Evolutionary conservation across 2,329 filamentous ascomycete species (phyloP).

Genomic region (Balansia obtecta): DNA sequence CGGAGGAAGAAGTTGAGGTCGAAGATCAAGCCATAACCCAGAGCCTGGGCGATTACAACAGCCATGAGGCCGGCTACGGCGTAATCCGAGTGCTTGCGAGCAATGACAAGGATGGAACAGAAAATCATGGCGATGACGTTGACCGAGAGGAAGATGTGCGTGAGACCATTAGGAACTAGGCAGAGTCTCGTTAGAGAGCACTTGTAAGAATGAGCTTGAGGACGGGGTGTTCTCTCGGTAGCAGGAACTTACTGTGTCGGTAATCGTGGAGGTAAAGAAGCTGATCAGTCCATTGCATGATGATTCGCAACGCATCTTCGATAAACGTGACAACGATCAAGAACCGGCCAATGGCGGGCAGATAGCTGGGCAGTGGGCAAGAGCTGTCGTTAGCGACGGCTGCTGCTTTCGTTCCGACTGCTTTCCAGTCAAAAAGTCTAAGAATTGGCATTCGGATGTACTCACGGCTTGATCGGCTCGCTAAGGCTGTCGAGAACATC

Average conservation of each 20-base stretch:
- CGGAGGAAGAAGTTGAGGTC: slow-evolving; percentile 99
- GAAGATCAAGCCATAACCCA: slow-evolving; percentile 96
- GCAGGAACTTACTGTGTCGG: slow-evolving; percentile 63
- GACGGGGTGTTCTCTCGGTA: too few species aligned
- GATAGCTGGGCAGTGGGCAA: slow-evolving; percentile 48
- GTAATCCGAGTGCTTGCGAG: slow-evolving; percentile 84
- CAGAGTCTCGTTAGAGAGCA: neutral
- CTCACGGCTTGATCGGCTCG: slow-evolving; percentile 86
- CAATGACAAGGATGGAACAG: slow-evolving; percentile 79
- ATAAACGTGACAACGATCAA: slow-evolving; percentile 97
- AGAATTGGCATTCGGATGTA: slow-evolving; percentile 7
- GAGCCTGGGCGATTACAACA: slow-evolving; percentile 84
- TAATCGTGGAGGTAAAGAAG: slow-evolving; percentile 87
- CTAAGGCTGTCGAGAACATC: slow-evolving; percentile 77
- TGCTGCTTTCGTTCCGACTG: neutral
- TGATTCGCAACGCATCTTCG: slow-evolving; percentile 88
- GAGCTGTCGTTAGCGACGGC: slow-evolving; percentile 9
- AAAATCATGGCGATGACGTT: slow-evolving; percentile 82
- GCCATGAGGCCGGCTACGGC: slow-evolving; percentile 81
- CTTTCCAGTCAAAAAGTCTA: too few species aligned
- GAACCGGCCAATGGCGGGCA: slow-evolving; percentile 92
- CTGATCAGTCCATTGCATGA: slow-evolving; percentile 97
- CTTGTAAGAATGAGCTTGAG: neutral
- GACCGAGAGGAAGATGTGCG: slow-evolving; percentile 80
- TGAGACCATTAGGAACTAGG: slow-evolving; percentile 74